These are phyloP conservation scores for Flaveria robusta DNA, from an alignment of 129 eudicot species.

Conservation along the genomic window DNA sequence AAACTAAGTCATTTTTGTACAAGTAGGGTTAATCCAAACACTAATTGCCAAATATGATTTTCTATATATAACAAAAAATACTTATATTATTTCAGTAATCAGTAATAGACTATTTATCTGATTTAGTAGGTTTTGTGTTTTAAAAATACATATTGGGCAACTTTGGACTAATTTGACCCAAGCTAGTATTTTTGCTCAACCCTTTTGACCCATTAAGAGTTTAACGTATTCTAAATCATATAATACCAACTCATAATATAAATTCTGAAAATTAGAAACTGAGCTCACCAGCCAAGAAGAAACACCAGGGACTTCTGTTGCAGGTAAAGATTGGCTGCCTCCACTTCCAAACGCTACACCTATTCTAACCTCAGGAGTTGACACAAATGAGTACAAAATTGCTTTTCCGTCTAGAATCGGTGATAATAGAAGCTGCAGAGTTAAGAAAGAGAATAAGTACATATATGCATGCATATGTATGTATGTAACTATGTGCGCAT, in stretches of 20 bases:
- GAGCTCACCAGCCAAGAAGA: constrained; percentile 85
- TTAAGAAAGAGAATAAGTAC: constrained; percentile 15
- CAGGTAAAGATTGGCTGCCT: constrained; percentile 93
- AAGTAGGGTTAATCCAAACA: background rate
- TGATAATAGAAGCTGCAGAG: constrained; percentile 68
- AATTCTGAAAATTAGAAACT: background rate
- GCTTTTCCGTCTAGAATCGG: constrained; percentile 94
- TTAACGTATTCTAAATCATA: background rate
- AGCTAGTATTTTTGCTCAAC: background rate
- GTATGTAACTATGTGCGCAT: background rate
- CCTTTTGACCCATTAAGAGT: background rate
- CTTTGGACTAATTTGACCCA: background rate
- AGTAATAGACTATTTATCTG: too few species aligned
- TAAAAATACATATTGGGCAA: background rate
- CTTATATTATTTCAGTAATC: background rate
- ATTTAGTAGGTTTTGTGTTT: background rate
- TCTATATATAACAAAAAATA: background rate
- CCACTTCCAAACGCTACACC: constrained; percentile 97
- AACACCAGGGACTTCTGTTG: constrained; percentile 94
- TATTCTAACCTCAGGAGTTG: constrained; percentile 91
- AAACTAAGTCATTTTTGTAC: background rate
- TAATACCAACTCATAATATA: background rate
- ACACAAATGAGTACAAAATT: constrained; percentile 74
- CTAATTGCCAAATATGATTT: background rate
- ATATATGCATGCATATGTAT: background rate